Evolutionary conservation across 1,139 yeast genomes (phyloP).

Genomic region (Arxiozyma bovina): DNA sequence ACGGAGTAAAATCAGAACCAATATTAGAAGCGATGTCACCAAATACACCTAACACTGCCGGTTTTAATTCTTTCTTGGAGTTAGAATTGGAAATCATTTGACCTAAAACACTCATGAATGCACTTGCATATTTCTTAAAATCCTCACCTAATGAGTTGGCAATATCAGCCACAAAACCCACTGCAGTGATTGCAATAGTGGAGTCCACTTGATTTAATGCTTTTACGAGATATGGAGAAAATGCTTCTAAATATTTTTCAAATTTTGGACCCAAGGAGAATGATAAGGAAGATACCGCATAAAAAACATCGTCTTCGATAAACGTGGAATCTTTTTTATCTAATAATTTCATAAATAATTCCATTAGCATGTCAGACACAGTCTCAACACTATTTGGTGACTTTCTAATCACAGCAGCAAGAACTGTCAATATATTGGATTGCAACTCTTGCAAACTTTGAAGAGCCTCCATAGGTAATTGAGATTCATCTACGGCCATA

Average conservation of each 20-base stretch:
- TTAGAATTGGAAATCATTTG: constrained; percentile 54
- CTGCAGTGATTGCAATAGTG: constrained; percentile 78
- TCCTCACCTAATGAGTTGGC: constrained; percentile 79
- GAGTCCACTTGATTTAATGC: constrained; percentile 79
- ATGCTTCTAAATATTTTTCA: constrained; percentile 66
- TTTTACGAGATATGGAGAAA: constrained; percentile 69
- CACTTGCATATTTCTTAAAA: constrained; percentile 65
- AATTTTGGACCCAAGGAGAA: constrained; percentile 65
- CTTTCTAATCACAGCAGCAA: constrained; percentile 83
- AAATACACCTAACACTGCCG: constrained; percentile 85
- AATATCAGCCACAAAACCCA: constrained; percentile 93
- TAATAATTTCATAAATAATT: constrained; percentile 62
- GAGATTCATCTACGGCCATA: constrained; percentile 44
- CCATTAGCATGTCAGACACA: constrained; percentile 81
- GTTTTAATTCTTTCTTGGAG: constrained; percentile 73
- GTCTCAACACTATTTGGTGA: constrained; percentile 55
- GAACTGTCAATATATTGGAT: constrained; percentile 71
- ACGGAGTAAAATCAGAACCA: constrained; percentile 66
- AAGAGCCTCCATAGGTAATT: constrained; percentile 57
- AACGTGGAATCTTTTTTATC: constrained; percentile 57
- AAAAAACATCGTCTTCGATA: constrained; percentile 89
- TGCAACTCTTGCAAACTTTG: constrained; percentile 83
- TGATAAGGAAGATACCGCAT: constrained; percentile 86
- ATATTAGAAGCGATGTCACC: constrained; percentile 92
- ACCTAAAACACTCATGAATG: constrained; percentile 76